Percentiles rank a stretch among this genome's conserved stretches.
Conservation (phyloP, 345 rosid species). For the Gossypium sturtianum region DNA sequence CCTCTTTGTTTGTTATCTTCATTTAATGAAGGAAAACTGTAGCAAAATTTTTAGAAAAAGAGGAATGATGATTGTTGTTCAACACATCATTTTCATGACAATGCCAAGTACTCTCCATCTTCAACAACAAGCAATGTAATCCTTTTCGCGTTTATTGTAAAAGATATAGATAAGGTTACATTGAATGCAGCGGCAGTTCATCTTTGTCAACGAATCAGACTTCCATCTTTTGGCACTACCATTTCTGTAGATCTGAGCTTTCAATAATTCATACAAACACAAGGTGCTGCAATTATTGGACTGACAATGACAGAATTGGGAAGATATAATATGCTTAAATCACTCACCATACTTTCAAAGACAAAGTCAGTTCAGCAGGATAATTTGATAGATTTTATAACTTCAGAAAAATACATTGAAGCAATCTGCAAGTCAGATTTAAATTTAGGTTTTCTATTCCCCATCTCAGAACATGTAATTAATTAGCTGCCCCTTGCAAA, state of each 20-base stretch:
- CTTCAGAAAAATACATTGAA: neutral
- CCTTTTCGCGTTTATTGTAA: too few species aligned
- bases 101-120: neutral
- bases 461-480: slow-evolving; percentile 2
- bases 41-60: neutral
- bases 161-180: too few species aligned
- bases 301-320: neutral
- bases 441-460: slow-evolving; percentile 6
- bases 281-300: neutral
- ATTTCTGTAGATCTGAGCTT: neutral
- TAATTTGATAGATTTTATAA: neutral
- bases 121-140: too few species aligned
- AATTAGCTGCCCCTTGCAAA: slow-evolving; percentile 17
- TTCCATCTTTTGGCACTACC: neutral
- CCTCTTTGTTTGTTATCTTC: too few species aligned
- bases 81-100: neutral
- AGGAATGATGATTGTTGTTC: neutral
- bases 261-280: neutral
- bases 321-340: too few species aligned
- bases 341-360: neutral
- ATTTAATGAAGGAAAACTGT: too few species aligned
- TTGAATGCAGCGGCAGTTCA: neutral
- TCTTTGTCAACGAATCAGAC: neutral
- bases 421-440: slow-evolving; percentile 4
- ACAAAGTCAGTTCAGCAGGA: neutral